Evolutionary conservation across 345 rosid genomes (phyloP).

Genomic region (Euphorbia peplus): DNA sequence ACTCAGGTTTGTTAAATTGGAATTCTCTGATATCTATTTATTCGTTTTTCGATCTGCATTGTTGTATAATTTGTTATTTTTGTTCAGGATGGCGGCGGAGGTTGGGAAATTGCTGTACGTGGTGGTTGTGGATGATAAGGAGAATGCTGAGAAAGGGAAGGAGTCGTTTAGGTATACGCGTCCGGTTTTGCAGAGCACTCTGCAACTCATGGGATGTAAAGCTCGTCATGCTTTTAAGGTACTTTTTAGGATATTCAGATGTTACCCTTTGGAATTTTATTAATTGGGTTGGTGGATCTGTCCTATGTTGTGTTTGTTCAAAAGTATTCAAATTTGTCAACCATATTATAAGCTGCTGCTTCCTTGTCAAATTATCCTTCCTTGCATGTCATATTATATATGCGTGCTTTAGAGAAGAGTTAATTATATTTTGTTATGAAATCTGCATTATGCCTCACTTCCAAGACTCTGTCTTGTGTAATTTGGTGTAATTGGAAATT

Average conservation of each 20-base stretch:
- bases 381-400: not conserved
- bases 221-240: constrained; percentile 99
- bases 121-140: constrained; percentile 68
- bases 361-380: not conserved
- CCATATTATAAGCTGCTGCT: not conserved
- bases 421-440: not conserved
- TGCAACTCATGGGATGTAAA: constrained; percentile 97
- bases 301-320: not conserved
- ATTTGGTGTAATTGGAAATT: constrained; percentile 2
- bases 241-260: not conserved
- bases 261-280: not conserved
- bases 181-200: constrained; percentile 84
- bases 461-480: not conserved
- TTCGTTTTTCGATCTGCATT: not conserved
- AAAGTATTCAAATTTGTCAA: not conserved
- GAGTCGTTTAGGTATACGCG: constrained; percentile 84
- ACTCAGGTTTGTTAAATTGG: no score
- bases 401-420: not conserved
- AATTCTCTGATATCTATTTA: no score
- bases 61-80: not conserved
- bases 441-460: not conserved
- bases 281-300: constrained; percentile 15
- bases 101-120: constrained; percentile 70
- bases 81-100: constrained; percentile 55
- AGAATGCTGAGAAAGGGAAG: constrained; percentile 32